Percentiles rank a stretch among this genome's conserved stretches.
Conservation (phyloP, 495 filamentous ascomycete genomes). For the Parmelia sp. region DNA sequence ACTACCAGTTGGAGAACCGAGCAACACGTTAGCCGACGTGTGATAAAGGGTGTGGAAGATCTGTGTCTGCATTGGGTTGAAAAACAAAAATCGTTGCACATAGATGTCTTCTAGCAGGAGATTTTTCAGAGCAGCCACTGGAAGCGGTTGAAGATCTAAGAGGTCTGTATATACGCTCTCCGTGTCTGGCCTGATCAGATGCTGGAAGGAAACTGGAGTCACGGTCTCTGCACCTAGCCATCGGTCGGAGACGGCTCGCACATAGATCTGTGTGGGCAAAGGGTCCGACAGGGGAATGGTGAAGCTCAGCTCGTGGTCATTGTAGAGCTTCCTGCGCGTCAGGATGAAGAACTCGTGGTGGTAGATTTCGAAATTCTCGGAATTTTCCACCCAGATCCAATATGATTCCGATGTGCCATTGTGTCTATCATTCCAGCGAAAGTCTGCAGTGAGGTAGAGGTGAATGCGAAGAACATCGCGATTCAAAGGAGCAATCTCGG, state of each 20-base stretch:
- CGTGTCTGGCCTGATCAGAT: constrained; percentile 93
- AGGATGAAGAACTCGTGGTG: constrained; percentile 97
- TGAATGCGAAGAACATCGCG: constrained; percentile 86
- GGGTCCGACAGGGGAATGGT: constrained; percentile 94
- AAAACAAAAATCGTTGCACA: constrained; percentile 79
- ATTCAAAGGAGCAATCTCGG: constrained; percentile 93
- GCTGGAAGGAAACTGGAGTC: constrained; percentile 90
- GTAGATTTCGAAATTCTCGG: constrained; percentile 94
- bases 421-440: constrained; percentile 91
- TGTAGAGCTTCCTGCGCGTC: constrained; percentile 76
- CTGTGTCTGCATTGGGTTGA: constrained; percentile 99
- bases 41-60: constrained; percentile 95
- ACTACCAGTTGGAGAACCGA: constrained; percentile 95
- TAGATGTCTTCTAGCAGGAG: constrained; percentile 83
- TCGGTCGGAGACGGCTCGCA: constrained; percentile 85
- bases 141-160: constrained; percentile 83
- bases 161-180: constrained; percentile 96
- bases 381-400: constrained; percentile 99
- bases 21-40: constrained; percentile 79
- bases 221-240: constrained; percentile 99
- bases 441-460: constrained; percentile 79
- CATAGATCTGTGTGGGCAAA: constrained; percentile 89
- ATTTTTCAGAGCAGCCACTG: constrained; percentile 82
- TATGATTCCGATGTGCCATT: constrained; percentile 93
- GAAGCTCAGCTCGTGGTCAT: constrained; percentile 95